Evolutionary conservation across 192 early-diverging fungal species (phyloP).

Genomic region (Haplosporangium gracile): DNA sequence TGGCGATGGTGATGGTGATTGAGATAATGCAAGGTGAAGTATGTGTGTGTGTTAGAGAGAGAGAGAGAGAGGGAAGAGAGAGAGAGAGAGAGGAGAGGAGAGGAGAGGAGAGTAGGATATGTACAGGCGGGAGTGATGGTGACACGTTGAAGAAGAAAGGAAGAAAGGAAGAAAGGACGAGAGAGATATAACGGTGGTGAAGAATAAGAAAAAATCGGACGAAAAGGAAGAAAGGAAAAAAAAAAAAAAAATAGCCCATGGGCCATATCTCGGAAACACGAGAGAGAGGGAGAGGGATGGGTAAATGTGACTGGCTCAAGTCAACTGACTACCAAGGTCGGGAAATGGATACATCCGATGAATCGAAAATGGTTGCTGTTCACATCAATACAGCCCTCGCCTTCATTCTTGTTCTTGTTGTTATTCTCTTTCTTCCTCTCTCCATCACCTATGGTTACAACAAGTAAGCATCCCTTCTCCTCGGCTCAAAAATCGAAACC

Average conservation of each 20-base stretch:
- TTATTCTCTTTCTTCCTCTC: background rate
- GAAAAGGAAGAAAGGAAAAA: background rate
- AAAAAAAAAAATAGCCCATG: background rate
- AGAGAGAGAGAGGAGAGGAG: too few relatives aligned
- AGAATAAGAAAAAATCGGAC: background rate
- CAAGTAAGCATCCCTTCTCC: background rate
- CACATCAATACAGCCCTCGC: background rate
- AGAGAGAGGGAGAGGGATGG: background rate
- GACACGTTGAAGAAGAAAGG: background rate
- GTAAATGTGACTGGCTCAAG: background rate
- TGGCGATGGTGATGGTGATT: background rate
- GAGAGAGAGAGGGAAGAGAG: too few relatives aligned
- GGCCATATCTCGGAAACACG: background rate
- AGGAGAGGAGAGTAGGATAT: background rate
- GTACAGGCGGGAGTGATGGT: background rate
- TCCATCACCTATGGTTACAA: background rate
- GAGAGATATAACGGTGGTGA: background rate
- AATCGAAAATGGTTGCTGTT: too few relatives aligned
- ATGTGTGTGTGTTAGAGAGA: too few relatives aligned
- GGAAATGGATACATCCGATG: background rate
- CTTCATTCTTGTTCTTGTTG: background rate
- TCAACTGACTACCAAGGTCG: background rate
- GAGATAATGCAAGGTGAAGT: background rate
- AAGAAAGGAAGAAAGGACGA: background rate
- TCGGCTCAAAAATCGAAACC: background rate